Conservation (phyloP, 2,329 filamentous ascomycete species). For the Clarireedia paspali region DNA sequence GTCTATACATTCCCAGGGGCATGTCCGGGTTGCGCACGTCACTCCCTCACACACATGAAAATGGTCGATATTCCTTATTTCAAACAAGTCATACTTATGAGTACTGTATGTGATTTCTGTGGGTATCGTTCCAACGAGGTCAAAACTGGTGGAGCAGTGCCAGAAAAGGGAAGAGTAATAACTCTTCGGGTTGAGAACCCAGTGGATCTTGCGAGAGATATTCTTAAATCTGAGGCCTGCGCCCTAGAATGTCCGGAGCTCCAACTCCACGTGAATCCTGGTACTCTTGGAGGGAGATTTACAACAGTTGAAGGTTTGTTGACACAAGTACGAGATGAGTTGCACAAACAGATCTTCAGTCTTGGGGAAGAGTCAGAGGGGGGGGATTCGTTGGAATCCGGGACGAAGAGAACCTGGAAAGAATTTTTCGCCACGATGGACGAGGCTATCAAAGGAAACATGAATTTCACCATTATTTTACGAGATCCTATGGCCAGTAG, state of each 20-base stretch:
- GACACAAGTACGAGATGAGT: conserved; percentile 84
- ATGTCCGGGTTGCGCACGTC: conserved; percentile 83
- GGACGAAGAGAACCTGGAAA: conserved; percentile 67
- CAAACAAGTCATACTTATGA: conserved; percentile 95
- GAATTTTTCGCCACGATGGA: conserved; percentile 73
- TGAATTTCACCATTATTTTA: conserved; percentile 74
- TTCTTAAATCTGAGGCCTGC: conserved; percentile 93
- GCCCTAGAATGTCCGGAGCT: conserved; percentile 81
- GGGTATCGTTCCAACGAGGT: conserved; percentile 95
- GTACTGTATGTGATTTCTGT: conserved; percentile 83
- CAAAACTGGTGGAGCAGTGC: conserved; percentile 91
- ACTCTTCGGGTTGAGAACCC: conserved; percentile 61
- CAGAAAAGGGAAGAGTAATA: conserved; percentile 77
- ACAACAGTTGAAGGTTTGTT: conserved; percentile 93
- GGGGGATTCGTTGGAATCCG: conserved; percentile 69
- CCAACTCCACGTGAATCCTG: conserved; percentile 78
- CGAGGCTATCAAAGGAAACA: conserved; percentile 70
- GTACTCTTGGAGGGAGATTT: conserved; percentile 91
- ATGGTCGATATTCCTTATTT: conserved; percentile 98
- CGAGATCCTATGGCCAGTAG: conserved; percentile 86
- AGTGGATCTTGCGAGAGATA: conserved; percentile 79
- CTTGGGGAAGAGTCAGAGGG: conserved; percentile 47
- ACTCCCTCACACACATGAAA: conserved; percentile 92
- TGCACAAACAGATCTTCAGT: conserved; percentile 83
- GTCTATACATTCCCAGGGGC: conserved; percentile 88